These are phyloP conservation scores for Ophiostoma australiae DNA, from an alignment of 2,329 filamentous ascomycete genomes.

Conservation along the genomic window DNA sequence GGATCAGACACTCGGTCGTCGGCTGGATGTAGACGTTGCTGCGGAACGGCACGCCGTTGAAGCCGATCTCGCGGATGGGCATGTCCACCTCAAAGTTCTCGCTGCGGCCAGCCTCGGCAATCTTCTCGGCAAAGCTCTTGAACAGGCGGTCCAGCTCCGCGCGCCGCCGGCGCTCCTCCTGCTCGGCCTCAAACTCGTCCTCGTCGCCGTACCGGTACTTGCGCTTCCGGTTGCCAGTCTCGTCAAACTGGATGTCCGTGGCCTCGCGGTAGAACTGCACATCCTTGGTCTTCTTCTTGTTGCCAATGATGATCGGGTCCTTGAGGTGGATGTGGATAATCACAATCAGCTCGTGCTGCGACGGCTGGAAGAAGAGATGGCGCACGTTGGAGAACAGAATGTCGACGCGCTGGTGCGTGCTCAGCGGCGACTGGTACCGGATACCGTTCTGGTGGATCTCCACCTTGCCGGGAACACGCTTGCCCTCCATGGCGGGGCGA, in stretches of 20 bases:
- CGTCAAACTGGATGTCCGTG: slow-evolving; percentile 97
- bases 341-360: slow-evolving; percentile 91
- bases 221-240: slow-evolving; percentile 95
- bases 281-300: slow-evolving; percentile 96
- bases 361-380: slow-evolving; percentile 98
- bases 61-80: slow-evolving; percentile 91
- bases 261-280: slow-evolving; percentile 98
- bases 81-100: slow-evolving; percentile 92
- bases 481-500: slow-evolving; percentile 90
- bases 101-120: slow-evolving; percentile 87
- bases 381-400: slow-evolving; percentile 97
- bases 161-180: slow-evolving; percentile 86
- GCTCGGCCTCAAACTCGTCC: slow-evolving; percentile 97
- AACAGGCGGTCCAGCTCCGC: slow-evolving; percentile 94
- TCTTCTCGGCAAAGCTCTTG: slow-evolving; percentile 94
- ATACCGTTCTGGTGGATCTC: slow-evolving; percentile 99
- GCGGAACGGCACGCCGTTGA: slow-evolving; percentile 92
- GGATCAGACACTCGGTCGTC: slow-evolving; percentile 93
- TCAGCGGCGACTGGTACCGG: slow-evolving; percentile 78
- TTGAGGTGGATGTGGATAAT: slow-evolving; percentile 97
- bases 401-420: slow-evolving; percentile 79
- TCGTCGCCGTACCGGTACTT: slow-evolving; percentile 98
- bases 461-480: slow-evolving; percentile 90
- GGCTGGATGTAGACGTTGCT: slow-evolving; percentile 95
- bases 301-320: slow-evolving; percentile 95